phyloP scores from a whole-genome alignment of 2,329 filamentous ascomycete genomes.

The Metarhizium anisopliae region DNA sequence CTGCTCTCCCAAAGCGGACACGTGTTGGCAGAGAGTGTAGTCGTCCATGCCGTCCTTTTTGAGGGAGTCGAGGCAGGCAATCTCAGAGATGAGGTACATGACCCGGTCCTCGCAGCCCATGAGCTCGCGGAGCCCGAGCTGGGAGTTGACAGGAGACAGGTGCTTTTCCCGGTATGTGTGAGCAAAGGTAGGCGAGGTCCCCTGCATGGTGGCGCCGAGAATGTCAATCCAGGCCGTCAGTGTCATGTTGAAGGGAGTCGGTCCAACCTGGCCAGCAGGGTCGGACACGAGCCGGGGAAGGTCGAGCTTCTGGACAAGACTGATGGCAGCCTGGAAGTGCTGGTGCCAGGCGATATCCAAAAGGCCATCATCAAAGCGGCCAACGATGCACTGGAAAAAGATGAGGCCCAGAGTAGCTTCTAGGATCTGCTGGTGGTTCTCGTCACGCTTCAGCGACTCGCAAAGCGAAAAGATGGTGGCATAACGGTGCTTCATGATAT shows the following conservation, averaged over 20 bases:
- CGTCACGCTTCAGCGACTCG: slow-evolving; percentile 69
- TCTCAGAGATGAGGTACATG: slow-evolving; percentile 98
- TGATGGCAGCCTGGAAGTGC: slow-evolving; percentile 87
- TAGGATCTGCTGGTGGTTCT: slow-evolving; percentile 77
- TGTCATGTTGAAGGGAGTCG: slow-evolving; percentile 90
- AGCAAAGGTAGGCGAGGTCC: slow-evolving; percentile 76
- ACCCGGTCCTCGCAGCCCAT: slow-evolving; percentile 97
- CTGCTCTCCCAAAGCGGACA: slow-evolving; percentile 78
- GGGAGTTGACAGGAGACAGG: slow-evolving; percentile 53
- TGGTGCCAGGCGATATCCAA: slow-evolving; percentile 95
- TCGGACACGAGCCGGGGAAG: slow-evolving; percentile 61
- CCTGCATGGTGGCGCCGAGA: slow-evolving; percentile 85
- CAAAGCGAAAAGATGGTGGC: slow-evolving; percentile 81
- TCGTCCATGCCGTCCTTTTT: slow-evolving; percentile 78
- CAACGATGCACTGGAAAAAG: slow-evolving; percentile 90
- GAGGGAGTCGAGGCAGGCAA: slow-evolving; percentile 86
- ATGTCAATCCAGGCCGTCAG: slow-evolving; percentile 95
- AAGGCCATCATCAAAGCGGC: slow-evolving; percentile 72
- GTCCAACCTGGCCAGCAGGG: slow-evolving; percentile 39
- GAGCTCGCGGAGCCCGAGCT: slow-evolving; percentile 72
- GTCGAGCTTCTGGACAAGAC: slow-evolving; percentile 75
- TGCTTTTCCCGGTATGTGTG: slow-evolving; percentile 96
- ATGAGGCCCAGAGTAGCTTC: slow-evolving; percentile 93
- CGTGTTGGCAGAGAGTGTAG: slow-evolving; percentile 78
- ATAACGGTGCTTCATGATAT: slow-evolving; percentile 88